Evolutionary conservation across 176 grass and related monocot species (phyloP), one percentile per base, ranked within the genome.

Genomic region (Luzula sylvatica): DNA sequence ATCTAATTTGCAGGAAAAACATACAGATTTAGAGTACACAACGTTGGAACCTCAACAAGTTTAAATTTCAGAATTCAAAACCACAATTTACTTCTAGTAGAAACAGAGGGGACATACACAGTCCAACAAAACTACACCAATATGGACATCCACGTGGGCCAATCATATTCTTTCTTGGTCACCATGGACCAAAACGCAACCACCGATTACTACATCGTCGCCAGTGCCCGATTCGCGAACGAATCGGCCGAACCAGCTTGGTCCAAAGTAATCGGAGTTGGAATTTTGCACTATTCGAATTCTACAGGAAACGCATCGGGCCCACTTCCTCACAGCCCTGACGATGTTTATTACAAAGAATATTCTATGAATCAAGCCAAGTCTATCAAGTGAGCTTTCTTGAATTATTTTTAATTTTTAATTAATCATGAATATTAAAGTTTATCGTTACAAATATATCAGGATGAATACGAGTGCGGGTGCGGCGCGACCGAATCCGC

Each of bases 161-260:
- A 96, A 47, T 96, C 84, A 9, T 96, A 82, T 41, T 96, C 84
- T 20, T 86, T 96, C 71, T 62, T 96, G 53, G 67, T 86, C 45
- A 88, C 84, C 20, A 88, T 86, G 83, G 67, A 96, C 68, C 80
- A 96, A 43, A 82, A 88, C 48, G 90, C 90, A 3, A 89, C 80
- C 50, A 71, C 45, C 1, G 90, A 96, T 57, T 86, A 96, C 52
- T 96, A 88, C 58, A 82, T 96, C 19, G 90, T 96, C n/a, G 90
- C 81, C 3, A 89, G 84, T 77, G 66, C 84, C 6, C 81, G 90
- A 61, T 88, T 95, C 3, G 71, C 78, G 7, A 73, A 72, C 26
- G 75, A 78, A 41, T 78, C 68, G 1, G 58, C 56, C 27, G 52
- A 82, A 15, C 50, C 80, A 20, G 44, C n/a, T 19, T 88, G 89